A percentile compares a stretch with the other conserved stretches of the same genome.
Conservation (phyloP, 305 asterid species). For the Fraxinus floribunda region DNA sequence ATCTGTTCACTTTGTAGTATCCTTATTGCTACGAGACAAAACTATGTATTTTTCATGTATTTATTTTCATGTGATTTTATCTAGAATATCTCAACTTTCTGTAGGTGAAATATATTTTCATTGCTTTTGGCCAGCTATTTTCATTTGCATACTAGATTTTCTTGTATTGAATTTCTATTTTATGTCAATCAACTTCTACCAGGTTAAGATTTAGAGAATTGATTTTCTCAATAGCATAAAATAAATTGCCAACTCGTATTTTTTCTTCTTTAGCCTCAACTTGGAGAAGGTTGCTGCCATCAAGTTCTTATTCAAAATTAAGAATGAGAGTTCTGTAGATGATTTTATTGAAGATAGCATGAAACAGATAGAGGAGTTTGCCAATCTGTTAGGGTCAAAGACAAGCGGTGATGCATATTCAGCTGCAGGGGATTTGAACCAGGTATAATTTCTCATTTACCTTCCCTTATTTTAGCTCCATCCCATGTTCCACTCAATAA, state of each 20-base stretch:
- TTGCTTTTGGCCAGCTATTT: neutral
- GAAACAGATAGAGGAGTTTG: slow-evolving; percentile 61
- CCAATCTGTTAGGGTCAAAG: slow-evolving; percentile 40
- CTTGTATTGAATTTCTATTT: neutral
- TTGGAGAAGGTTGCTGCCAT: slow-evolving; percentile 63
- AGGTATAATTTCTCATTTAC: slow-evolving; percentile 31
- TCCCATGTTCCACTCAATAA: slow-evolving; percentile 14
- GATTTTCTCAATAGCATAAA: neutral
- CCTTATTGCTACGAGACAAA: neutral
- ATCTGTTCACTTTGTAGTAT: neutral
- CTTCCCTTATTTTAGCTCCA: slow-evolving; percentile 9
- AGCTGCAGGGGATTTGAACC: slow-evolving; percentile 30
- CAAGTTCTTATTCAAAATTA: slow-evolving; percentile 62
- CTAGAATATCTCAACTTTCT: neutral
- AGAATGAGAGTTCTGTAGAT: slow-evolving; percentile 36
- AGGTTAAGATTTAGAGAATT: neutral
- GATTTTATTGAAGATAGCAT: slow-evolving; percentile 50
- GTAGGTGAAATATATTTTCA: neutral
- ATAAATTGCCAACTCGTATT: slow-evolving; percentile 9
- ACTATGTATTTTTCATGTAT: neutral
- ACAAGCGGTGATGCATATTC: slow-evolving; percentile 29
- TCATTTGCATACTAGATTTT: neutral
- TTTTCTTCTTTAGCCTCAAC: slow-evolving; percentile 52
- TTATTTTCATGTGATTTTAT: neutral
- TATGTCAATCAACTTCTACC: neutral